Evolutionary conservation across 352 stramenopile species (phyloP), one percentile per base, ranked within the genome.

Genomic region (Pythium monospermum): DNA sequence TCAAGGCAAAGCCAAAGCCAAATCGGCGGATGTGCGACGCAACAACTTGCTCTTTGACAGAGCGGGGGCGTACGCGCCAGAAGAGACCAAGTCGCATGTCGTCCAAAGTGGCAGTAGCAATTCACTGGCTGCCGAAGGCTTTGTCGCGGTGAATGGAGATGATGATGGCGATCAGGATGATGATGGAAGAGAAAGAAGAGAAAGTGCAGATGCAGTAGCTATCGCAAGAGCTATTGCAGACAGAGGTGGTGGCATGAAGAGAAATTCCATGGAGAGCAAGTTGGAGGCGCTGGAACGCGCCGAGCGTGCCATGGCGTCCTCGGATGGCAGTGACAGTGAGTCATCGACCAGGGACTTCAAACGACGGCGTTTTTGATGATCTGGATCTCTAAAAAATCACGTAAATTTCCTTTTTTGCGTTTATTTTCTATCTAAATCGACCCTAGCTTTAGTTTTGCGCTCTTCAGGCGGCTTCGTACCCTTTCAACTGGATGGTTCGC

Each of bases 91-190:
- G 35, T 76, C 70, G 0, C 46, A 84, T 5, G 59, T 84, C 3
- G 68, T 86, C 43, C 59, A 59, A 57, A 49, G 19, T 6, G 60
- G 41, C 28, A 52, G 49, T 23, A 22, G 54, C 18, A 55, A 60
- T 3, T 32, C 57, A 22, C 53, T 86, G 13, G 72, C 70, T 35
- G 64, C 72, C 3, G 58, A 68, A 6, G 72, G 75, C 0, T 86
- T 86, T 48, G 64, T 84, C 2, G 75, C 66, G 13, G 75, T 84
- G 4, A 86, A 86, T 26, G 75, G 68, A 18, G 62, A 69, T 8
- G 53, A 35, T 13, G 65, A 65, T 25, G 76, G 66, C 8, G 65
- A 60, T 16, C 60, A 77, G 2, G 64, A 73, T 44, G 64, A 64
- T 2, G 40, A 49, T 0, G 36, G 39, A 6, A 31, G 22, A 36